Evolutionary conservation across 192 early-diverging fungal genomes (phyloP).

Genomic region (Linnemannia zychae): DNA sequence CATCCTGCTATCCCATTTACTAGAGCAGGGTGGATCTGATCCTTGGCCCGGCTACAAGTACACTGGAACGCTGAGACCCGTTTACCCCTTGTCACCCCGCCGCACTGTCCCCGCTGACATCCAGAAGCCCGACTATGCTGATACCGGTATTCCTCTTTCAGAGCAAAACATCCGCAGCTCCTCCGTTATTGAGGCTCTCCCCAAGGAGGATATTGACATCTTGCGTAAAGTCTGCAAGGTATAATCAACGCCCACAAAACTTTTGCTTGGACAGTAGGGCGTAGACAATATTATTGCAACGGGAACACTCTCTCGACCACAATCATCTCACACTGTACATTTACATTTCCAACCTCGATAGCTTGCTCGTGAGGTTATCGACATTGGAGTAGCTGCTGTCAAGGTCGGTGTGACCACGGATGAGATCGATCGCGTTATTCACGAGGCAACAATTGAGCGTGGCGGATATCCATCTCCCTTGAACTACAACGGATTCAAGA

Average conservation of each 20-base stretch:
- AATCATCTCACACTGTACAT: background rate
- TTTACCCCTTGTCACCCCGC: slow-evolving; percentile 80
- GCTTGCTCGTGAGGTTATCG: slow-evolving; percentile 92
- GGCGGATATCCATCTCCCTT: slow-evolving; percentile 95
- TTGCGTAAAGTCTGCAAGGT: slow-evolving; percentile 87
- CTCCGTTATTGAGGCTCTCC: slow-evolving; percentile 77
- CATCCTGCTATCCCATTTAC: background rate
- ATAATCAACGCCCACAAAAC: background rate
- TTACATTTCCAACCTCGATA: slow-evolving; percentile 29
- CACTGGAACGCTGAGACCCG: slow-evolving; percentile 77
- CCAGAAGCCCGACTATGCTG: slow-evolving; percentile 79
- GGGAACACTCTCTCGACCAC: background rate
- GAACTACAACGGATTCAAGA: slow-evolving; percentile 97
- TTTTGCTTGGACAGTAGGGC: background rate
- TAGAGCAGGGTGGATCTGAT: slow-evolving; percentile 50
- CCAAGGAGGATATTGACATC: slow-evolving; percentile 77
- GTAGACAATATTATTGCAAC: background rate
- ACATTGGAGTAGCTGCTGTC: slow-evolving; percentile 85
- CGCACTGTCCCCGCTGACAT: slow-evolving; percentile 78
- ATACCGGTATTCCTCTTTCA: slow-evolving; percentile 77
- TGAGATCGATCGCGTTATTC: slow-evolving; percentile 95
- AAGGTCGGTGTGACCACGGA: slow-evolving; percentile 92
- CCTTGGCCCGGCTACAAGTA: slow-evolving; percentile 62
- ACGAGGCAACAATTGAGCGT: slow-evolving; percentile 94
- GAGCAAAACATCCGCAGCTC: slow-evolving; percentile 82